Evolutionary conservation across 2,329 filamentous ascomycete genomes (phyloP).

Genomic region (Colletotrichum liriopes): DNA sequence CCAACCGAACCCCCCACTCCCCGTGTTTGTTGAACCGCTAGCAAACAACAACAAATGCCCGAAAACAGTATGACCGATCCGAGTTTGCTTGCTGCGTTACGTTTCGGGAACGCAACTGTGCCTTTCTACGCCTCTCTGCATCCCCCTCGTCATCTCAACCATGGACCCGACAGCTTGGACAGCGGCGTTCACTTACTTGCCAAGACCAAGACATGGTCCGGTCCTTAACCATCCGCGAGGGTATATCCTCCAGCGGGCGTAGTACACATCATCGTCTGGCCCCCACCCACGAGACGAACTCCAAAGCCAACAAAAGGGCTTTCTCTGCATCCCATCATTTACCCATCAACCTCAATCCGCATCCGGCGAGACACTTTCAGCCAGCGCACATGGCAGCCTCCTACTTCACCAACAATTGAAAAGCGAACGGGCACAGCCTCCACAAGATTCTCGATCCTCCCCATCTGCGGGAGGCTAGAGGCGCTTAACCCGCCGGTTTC

Average conservation of each 20-base stretch:
- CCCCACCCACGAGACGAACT: slow-evolving; percentile 11
- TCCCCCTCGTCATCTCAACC: slow-evolving; percentile 32
- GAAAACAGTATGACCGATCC: slow-evolving; percentile 23
- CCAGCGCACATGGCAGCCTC: slow-evolving; percentile 41
- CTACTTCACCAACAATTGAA: slow-evolving; percentile 23
- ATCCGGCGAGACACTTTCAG: slow-evolving; percentile 34
- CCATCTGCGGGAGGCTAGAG: slow-evolving; percentile 9
- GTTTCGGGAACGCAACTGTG: slow-evolving; percentile 19
- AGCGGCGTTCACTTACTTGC: slow-evolving; percentile 28
- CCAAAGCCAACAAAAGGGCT: slow-evolving; percentile 26
- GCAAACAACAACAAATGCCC: slow-evolving; percentile 23
- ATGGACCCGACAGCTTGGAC: slow-evolving; percentile 36
- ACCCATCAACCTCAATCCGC: slow-evolving; percentile 18
- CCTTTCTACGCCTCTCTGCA: not conserved
- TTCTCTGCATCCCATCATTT: not conserved
- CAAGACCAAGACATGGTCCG: slow-evolving; percentile 28
- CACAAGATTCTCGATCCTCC: slow-evolving; percentile 34
- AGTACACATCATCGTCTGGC: slow-evolving; percentile 13
- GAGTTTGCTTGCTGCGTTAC: not conserved
- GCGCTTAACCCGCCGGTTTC: slow-evolving; percentile 10
- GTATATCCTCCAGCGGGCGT: slow-evolving; percentile 9
- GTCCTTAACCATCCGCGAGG: not conserved
- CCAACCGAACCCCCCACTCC: slow-evolving; percentile 8
- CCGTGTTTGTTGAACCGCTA: slow-evolving; percentile 9
- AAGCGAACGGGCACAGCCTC: slow-evolving; percentile 40